phyloP scores from a whole-genome alignment of 2,329 filamentous ascomycete genomes.

The Fusarium citri region DNA sequence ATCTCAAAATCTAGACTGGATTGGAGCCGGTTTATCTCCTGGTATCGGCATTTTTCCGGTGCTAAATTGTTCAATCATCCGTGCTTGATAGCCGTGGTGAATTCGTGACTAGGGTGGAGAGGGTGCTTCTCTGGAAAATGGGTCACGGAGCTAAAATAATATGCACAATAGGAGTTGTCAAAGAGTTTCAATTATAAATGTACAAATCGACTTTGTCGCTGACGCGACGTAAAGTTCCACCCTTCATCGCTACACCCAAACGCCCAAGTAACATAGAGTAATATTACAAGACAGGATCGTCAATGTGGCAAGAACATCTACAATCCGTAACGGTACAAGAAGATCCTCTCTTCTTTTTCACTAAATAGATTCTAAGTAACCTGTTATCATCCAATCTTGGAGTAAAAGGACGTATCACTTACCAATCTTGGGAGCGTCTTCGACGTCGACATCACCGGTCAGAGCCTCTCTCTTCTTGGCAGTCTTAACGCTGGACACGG shows the following conservation, averaged over 20 bases:
- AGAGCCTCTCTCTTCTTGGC: conserved; percentile 13
- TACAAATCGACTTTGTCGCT: neutral
- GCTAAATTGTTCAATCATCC: conserved; percentile 16
- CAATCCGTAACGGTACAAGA: conserved; percentile 8
- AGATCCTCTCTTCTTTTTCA: conserved; percentile 8
- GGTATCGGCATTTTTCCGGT: conserved; percentile 11
- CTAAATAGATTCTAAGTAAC: conserved; percentile 19
- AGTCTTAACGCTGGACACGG: neutral
- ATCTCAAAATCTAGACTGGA: neutral
- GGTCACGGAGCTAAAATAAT: conserved; percentile 1
- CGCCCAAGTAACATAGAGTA: neutral
- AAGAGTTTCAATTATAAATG: neutral
- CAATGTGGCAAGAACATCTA: conserved; percentile 8
- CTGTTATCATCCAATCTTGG: neutral
- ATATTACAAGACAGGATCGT: neutral
- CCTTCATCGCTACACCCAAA: neutral
- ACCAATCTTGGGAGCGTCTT: conserved; percentile 7
- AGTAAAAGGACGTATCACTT: neutral
- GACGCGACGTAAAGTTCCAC: too few relatives aligned
- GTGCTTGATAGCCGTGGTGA: too few relatives aligned
- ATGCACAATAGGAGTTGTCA: too few relatives aligned
- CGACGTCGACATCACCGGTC: neutral
- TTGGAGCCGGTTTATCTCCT: conserved; percentile 6
- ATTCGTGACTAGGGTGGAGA: neutral
- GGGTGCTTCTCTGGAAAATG: conserved; percentile 17